Conservation (phyloP, 2,329 filamentous ascomycete genomes). For the Paraconiothyrium sp. region DNA sequence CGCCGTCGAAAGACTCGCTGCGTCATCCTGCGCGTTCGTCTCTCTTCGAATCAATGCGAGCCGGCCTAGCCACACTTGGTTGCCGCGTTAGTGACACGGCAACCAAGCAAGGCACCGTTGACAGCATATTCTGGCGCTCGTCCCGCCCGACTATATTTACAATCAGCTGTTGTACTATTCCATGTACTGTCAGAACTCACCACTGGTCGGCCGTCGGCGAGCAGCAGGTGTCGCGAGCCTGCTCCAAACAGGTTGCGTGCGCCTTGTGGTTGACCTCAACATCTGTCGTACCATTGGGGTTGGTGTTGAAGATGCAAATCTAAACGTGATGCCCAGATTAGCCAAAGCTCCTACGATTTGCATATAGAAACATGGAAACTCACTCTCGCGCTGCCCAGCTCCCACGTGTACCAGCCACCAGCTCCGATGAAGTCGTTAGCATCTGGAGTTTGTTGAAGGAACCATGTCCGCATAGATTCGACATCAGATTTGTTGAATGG, state of each 20-base stretch:
- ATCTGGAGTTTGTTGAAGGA: background rate
- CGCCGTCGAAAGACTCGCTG: background rate
- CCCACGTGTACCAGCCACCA: constrained; percentile 5
- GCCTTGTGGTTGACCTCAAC: constrained; percentile 6
- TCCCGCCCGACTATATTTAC: constrained; percentile 6
- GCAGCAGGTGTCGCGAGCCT: constrained; percentile 10
- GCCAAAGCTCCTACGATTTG: background rate
- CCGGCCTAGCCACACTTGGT: background rate
- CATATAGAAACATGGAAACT: background rate
- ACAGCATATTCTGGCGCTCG: constrained; percentile 3
- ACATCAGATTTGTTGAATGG: constrained; percentile 12
- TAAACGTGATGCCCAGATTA: background rate
- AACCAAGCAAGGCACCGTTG: constrained; percentile 1
- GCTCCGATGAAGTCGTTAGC: constrained; percentile 2
- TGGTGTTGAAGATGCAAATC: constrained; percentile 14
- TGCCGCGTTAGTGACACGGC: background rate
- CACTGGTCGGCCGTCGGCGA: constrained; percentile 11
- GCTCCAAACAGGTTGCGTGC: background rate
- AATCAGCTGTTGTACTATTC: background rate
- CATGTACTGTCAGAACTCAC: background rate
- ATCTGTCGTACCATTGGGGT: constrained; percentile 10
- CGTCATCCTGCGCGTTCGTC: background rate
- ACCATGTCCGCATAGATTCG: constrained; percentile 3
- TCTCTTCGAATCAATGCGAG: background rate
- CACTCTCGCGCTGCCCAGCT: constrained; percentile 5